A percentile compares a stretch with the other conserved stretches of the same genome.
phyloP scores from a whole-genome alignment of 1,284 basidiomycete species.

The Cutaneotrichosporon cyanovorans region DNA sequence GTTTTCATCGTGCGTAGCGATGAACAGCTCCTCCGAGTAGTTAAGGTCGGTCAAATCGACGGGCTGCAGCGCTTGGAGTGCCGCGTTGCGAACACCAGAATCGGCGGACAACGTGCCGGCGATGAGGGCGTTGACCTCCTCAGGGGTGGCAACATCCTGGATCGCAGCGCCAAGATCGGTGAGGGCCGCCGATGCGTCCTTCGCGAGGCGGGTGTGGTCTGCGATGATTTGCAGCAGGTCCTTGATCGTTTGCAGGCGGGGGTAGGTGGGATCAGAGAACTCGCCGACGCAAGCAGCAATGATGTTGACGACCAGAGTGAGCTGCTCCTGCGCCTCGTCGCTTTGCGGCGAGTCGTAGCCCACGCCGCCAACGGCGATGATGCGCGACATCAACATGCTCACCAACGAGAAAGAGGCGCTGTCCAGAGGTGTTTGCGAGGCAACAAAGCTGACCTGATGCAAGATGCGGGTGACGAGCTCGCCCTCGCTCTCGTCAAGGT shows the following conservation, averaged over 20 bases:
- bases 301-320: slow-evolving; percentile 74
- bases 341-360: slow-evolving; percentile 51
- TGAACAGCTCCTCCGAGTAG: slow-evolving; percentile 83
- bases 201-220: slow-evolving; percentile 71
- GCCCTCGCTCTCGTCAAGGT: slow-evolving; percentile 56
- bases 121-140: slow-evolving; percentile 64
- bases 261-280: slow-evolving; percentile 64
- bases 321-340: slow-evolving; percentile 79
- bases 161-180: slow-evolving; percentile 79
- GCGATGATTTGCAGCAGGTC: slow-evolving; percentile 69
- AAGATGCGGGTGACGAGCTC: slow-evolving; percentile 77
- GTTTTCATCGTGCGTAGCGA: slow-evolving; percentile 85
- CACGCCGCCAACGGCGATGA: slow-evolving; percentile 65
- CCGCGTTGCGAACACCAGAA: slow-evolving; percentile 78
- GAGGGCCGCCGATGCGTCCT: slow-evolving; percentile 76
- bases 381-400: slow-evolving; percentile 66
- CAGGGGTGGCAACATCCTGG: slow-evolving; percentile 55
- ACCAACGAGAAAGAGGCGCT: slow-evolving; percentile 75
- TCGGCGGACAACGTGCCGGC: slow-evolving; percentile 76
- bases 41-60: slow-evolving; percentile 92
- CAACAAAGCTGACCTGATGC: slow-evolving; percentile 73
- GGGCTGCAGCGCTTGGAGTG: slow-evolving; percentile 83
- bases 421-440: slow-evolving; percentile 77
- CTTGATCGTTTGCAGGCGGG: slow-evolving; percentile 62
- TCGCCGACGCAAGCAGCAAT: slow-evolving; percentile 78